Evolutionary conservation across 129 eudicot species (phyloP).

Genomic region (Flaveria bidentis): DNA sequence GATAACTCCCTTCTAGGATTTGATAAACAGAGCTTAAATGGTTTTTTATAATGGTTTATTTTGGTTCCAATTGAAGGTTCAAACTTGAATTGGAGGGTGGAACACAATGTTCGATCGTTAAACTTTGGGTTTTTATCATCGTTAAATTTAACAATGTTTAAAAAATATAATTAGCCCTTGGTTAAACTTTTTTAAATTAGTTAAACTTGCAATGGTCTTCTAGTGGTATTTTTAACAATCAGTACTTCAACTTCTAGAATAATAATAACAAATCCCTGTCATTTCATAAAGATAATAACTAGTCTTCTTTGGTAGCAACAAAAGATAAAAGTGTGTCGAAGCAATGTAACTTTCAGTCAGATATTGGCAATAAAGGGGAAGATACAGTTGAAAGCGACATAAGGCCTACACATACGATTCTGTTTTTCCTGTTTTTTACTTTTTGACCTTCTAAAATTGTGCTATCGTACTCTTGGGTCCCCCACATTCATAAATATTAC

Average conservation of each 20-base stretch:
- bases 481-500: conserved; percentile 7
- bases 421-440: conserved; percentile 33
- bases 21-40: too few relatives aligned
- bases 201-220: neutral
- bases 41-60: too few relatives aligned
- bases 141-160: too few relatives aligned
- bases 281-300: conserved; percentile 22
- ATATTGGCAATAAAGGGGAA: conserved; percentile 41
- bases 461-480: conserved; percentile 24
- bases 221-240: neutral
- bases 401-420: conserved; percentile 39
- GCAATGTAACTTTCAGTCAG: conserved; percentile 45
- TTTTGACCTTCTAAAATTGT: conserved; percentile 9
- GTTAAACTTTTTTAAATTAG: too few relatives aligned
- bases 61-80: too few relatives aligned
- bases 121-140: too few relatives aligned
- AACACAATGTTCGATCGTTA: too few relatives aligned
- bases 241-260: conserved; percentile 11
- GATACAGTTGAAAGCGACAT: conserved; percentile 39
- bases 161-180: neutral
- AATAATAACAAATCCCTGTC: conserved; percentile 8
- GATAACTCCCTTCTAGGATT: too few relatives aligned
- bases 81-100: too few relatives aligned
- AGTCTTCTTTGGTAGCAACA: conserved; percentile 36
- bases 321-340: conserved; percentile 31